These are phyloP conservation scores for Aplosporella prunicola DNA, from an alignment of 2,329 filamentous ascomycete genomes.

Conservation along the genomic window DNA sequence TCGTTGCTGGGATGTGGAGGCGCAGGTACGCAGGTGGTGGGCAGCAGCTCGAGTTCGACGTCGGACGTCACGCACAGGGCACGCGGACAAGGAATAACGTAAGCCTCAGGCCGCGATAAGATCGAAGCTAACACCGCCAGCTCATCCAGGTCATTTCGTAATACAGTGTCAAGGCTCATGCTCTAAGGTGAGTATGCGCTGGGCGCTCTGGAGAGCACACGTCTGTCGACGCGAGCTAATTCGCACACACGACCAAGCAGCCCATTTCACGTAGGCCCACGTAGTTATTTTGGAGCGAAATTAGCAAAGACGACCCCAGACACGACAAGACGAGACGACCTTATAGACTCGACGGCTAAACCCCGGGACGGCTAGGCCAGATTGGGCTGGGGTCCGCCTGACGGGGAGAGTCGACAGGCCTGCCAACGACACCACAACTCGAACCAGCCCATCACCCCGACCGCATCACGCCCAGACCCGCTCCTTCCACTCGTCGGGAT, in stretches of 20 bases:
- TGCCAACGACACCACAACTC: constrained; percentile 10
- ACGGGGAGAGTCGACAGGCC: not conserved
- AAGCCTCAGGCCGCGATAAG: constrained; percentile 7
- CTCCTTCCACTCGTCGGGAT: constrained; percentile 5
- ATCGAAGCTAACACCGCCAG: too few species aligned
- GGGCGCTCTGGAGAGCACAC: too few species aligned
- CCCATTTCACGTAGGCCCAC: too few species aligned
- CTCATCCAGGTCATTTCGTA: too few species aligned
- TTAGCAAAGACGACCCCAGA: too few species aligned
- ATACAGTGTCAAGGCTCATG: too few species aligned
- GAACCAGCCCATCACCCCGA: constrained; percentile 9
- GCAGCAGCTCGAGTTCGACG: constrained; percentile 11
- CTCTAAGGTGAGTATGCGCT: too few species aligned
- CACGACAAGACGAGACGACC: too few species aligned
- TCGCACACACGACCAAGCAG: too few species aligned
- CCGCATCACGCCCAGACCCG: constrained; percentile 8
- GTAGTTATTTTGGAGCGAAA: too few species aligned
- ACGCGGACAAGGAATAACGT: constrained; percentile 9
- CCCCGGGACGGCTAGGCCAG: constrained; percentile 6
- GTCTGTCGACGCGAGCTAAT: too few species aligned
- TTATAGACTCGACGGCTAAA: constrained; percentile 9
- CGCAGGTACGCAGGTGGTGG: constrained; percentile 5
- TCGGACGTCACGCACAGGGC: constrained; percentile 9
- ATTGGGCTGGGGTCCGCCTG: constrained; percentile 3
- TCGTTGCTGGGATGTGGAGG: constrained; percentile 7